Evolutionary conservation across 2,329 filamentous ascomycete species (phyloP).

Genomic region (Periconia digitata): DNA sequence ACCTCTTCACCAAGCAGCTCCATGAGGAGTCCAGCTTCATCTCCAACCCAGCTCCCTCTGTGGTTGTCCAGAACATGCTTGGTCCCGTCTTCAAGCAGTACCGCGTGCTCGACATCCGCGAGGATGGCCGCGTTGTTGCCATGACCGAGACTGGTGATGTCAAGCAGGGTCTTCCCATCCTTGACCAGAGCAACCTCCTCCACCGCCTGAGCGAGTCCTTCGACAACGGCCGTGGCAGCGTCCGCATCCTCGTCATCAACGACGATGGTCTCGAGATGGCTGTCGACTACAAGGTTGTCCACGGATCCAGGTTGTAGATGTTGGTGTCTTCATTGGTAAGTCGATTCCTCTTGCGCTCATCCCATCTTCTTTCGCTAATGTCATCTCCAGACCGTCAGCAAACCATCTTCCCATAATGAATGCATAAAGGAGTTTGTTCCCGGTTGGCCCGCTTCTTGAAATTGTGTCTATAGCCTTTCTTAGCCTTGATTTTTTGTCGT

Average conservation of each 20-base stretch:
- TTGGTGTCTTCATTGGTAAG: conserved; percentile 32
- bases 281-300: conserved; percentile 98
- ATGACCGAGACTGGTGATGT: conserved; percentile 99
- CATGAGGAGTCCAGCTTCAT: conserved; percentile 98
- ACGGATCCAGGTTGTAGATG: conserved; percentile 67
- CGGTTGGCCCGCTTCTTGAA: conserved; percentile 29
- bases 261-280: conserved; percentile 92
- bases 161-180: conserved; percentile 91
- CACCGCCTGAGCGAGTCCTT: conserved; percentile 79
- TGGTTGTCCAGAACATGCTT: conserved; percentile 99
- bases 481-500: conserved; percentile 27
- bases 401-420: conserved; percentile 30
- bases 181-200: conserved; percentile 92
- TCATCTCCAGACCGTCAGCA: conserved; percentile 25
- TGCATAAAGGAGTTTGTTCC: conserved; percentile 35
- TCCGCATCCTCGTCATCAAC: conserved; percentile 93
- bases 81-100: conserved; percentile 99
- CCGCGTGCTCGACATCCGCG: conserved; percentile 95
- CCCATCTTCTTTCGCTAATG: neutral
- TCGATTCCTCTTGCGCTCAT: neutral
- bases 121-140: conserved; percentile 78
- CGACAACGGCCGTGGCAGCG: conserved; percentile 86
- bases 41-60: conserved; percentile 93
- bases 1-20: conserved; percentile 99
- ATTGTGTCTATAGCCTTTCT: conserved; percentile 43